These are phyloP conservation scores for Xerocomellus amylosporus DNA, from an alignment of 768 basidiomycete species.

Conservation along the genomic window DNA sequence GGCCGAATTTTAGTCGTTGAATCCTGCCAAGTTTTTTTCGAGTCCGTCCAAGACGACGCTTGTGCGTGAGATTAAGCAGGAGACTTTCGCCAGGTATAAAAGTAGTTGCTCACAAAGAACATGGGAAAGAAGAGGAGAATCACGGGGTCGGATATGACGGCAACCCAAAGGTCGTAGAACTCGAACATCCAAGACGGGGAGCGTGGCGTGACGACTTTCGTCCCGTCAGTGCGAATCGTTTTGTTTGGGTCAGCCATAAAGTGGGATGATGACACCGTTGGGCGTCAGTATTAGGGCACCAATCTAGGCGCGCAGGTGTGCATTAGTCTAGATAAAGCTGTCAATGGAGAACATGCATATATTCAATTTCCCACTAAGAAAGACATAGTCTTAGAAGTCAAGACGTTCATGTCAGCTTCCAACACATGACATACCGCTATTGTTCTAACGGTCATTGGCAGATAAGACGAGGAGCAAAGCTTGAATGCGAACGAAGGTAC, in stretches of 20 bases:
- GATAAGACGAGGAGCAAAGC: too few species aligned
- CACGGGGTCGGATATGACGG: constrained; percentile 63
- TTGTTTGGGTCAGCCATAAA: constrained; percentile 68
- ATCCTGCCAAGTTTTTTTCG: constrained; percentile 33
- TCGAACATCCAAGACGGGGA: too few species aligned
- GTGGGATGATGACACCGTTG: constrained; percentile 60
- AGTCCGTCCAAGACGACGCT: too few species aligned
- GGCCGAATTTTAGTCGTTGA: constrained; percentile 73
- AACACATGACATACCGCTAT: too few species aligned
- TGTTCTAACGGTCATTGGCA: too few species aligned
- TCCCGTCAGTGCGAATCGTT: constrained; percentile 73
- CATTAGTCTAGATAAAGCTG: too few species aligned
- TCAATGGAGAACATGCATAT: too few species aligned
- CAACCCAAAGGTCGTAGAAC: constrained; percentile 41
- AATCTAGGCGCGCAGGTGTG: neutral
- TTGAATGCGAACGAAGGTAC: constrained; percentile 58
- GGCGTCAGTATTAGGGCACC: constrained; percentile 65
- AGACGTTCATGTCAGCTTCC: too few species aligned
- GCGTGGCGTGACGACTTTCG: constrained; percentile 40
- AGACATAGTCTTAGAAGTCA: too few species aligned
- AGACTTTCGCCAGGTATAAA: constrained; percentile 73
- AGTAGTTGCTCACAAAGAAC: constrained; percentile 81
- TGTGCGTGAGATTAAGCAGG: neutral
- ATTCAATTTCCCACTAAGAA: too few species aligned
- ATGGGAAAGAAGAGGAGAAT: constrained; percentile 77